Conservation (phyloP, 2,329 filamentous ascomycete genomes). For the Epicoccum sorghinum region DNA sequence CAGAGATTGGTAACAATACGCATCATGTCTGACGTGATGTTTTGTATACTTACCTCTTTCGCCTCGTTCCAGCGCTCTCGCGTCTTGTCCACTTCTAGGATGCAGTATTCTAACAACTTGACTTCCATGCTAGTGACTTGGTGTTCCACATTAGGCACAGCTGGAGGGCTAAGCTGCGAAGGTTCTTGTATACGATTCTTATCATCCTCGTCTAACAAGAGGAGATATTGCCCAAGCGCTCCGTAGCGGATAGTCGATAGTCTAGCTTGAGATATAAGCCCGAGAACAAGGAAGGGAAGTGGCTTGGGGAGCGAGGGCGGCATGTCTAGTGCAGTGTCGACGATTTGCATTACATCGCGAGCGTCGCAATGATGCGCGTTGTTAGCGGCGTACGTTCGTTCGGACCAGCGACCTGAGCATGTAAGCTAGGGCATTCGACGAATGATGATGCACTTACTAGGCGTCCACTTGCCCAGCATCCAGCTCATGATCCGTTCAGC, state of each 20-base stretch:
- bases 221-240: conserved; percentile 57
- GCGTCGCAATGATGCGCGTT: conserved; percentile 69
- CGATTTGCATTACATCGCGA: conserved; percentile 68
- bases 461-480: conserved; percentile 82
- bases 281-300: conserved; percentile 45
- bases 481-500: conserved; percentile 78
- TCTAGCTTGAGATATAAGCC: conserved; percentile 53
- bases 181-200: conserved; percentile 14
- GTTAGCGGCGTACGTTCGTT: conserved; percentile 69
- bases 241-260: conserved; percentile 48
- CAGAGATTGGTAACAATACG: conserved; percentile 58
- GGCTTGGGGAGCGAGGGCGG: conserved; percentile 30
- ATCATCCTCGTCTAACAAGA: conserved; percentile 43
- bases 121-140: conserved; percentile 32
- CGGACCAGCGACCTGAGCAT: conserved; percentile 55
- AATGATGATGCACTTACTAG: conserved; percentile 61
- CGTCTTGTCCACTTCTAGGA: conserved; percentile 54
- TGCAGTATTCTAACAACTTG: conserved; percentile 53
- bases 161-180: not conserved
- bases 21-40: conserved; percentile 57
- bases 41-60: conserved; percentile 50
- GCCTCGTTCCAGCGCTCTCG: conserved; percentile 53
- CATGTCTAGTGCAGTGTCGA: conserved; percentile 72
- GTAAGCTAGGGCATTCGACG: not conserved
- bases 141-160: conserved; percentile 22